Percentiles rank a stretch among this genome's conserved stretches.
Conservation (phyloP, 768 basidiomycete species). For the Boletus fagicola region DNA sequence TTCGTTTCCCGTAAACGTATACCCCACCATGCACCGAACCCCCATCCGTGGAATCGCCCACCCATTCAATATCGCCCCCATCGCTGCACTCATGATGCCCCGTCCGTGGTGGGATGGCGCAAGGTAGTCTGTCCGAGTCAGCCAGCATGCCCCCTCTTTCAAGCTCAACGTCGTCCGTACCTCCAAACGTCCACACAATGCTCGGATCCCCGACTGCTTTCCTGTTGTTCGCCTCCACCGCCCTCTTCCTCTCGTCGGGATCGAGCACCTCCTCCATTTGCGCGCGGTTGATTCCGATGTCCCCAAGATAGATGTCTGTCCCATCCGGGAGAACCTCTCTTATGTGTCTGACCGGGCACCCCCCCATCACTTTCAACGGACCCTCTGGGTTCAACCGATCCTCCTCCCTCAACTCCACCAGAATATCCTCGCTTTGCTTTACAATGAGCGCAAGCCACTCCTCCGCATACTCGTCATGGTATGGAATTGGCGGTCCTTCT, state of each 20-base stretch:
- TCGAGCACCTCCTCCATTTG: constrained; percentile 34
- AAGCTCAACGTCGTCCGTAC: constrained; percentile 34
- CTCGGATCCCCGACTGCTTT: constrained; percentile 48
- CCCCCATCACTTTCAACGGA: constrained; percentile 35
- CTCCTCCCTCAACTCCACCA: constrained; percentile 22
- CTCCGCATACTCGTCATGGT: constrained; percentile 41
- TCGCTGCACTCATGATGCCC: constrained; percentile 72
- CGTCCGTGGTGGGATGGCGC: constrained; percentile 58
- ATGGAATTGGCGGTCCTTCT: constrained; percentile 52
- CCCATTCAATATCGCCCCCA: constrained; percentile 49
- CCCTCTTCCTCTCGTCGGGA: constrained; percentile 35
- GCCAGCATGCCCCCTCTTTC: not conserved
- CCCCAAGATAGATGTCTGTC: constrained; percentile 52
- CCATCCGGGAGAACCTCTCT: constrained; percentile 58
- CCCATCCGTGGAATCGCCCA: constrained; percentile 72
- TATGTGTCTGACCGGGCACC: constrained; percentile 49
- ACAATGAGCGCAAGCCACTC: constrained; percentile 34
- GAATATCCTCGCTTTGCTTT: constrained; percentile 20
- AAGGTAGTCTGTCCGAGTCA: constrained; percentile 50
- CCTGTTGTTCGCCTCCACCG: constrained; percentile 40
- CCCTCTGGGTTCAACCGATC: constrained; percentile 19
- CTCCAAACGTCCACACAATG: constrained; percentile 61
- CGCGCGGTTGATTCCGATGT: constrained; percentile 27
- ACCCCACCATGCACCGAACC: constrained; percentile 43
- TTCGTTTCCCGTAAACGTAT: constrained; percentile 50